Evolutionary conservation across 176 grass and related monocot species (phyloP), one percentile per base, ranked within the genome.

Genomic region (Dactylis glomerata): DNA sequence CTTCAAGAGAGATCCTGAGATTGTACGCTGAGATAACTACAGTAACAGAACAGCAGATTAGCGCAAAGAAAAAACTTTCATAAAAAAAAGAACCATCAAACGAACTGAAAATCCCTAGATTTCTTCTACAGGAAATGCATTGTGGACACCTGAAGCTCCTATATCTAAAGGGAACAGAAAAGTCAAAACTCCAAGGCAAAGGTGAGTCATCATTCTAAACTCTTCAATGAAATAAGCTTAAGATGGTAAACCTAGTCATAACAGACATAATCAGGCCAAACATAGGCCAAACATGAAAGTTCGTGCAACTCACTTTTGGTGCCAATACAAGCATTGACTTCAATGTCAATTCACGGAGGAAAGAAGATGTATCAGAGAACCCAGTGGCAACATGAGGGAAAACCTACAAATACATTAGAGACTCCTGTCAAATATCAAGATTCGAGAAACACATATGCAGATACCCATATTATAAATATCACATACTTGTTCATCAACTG

Each of bases 1-100:
- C 82, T 99, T 99, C 91, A 99, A 89, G 77, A 99, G 89, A 76
- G 96, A 96, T 88, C 96, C 93, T 86, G 96, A 94, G 67, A 99
- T 93, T 37, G 93, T 99, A 19, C 96, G 89, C 65, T 99, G 96
- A 58, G 96, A 99, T 79, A 99, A 90, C 96, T 99, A 89, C 78
- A 86, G 89, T 73, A 82, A 83, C 52, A 91, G 10, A 54, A 44
- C 59, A 85, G 34, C 44, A 6, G 69, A 83, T 82, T 86, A 88
- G 40, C 38, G 16, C 79, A 52, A 55, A 73, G 45, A 36, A 84
- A 56, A 22, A 28, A 68, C 50, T 77, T 77, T 45, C 23, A 69
- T 42, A 36, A 27, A 44, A 70, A 55, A 77, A 78, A 55, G 34
- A 36, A 78, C 41, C 44, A 46, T 65, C 33, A 31, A 47, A 67